Evolutionary conservation across 257 asterid species (phyloP).

Genomic region (Paulownia fortunei): DNA sequence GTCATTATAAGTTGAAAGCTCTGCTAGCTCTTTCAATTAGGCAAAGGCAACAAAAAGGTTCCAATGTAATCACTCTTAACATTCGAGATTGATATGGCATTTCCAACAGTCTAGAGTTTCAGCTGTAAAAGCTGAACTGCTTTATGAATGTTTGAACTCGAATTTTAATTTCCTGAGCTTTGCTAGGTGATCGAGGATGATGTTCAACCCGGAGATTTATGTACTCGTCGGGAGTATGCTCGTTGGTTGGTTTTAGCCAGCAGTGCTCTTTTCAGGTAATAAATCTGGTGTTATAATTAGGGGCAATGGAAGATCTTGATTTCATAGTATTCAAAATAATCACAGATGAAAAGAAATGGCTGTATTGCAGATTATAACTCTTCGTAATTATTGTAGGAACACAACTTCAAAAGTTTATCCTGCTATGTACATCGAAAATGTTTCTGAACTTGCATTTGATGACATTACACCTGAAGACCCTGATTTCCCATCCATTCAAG

Average conservation of each 20-base stretch:
- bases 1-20: conserved; percentile 11
- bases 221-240: conserved; percentile 97
- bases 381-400: conserved; percentile 56
- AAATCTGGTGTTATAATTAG: conserved; percentile 24
- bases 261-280: conserved; percentile 86
- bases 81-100: neutral
- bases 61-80: neutral
- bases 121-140: neutral
- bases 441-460: conserved; percentile 96
- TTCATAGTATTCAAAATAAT: conserved; percentile 16
- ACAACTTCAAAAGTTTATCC: conserved; percentile 92
- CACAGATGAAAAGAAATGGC: neutral
- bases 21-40: neutral
- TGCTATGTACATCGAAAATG: conserved; percentile 96
- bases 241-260: conserved; percentile 97
- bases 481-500: conserved; percentile 95
- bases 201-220: conserved; percentile 93
- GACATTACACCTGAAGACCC: conserved; percentile 94
- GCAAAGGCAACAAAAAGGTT: conserved; percentile 6
- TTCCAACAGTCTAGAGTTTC: conserved; percentile 21
- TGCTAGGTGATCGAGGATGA: conserved; percentile 87
- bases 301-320: conserved; percentile 18
- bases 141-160: conserved; percentile 16
- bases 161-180: conserved; percentile 13
- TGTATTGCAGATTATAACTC: conserved; percentile 25